Base-by-base conservation (phyloP, 768 basidiomycete species). In the Lactifluus piperatus region DNA sequence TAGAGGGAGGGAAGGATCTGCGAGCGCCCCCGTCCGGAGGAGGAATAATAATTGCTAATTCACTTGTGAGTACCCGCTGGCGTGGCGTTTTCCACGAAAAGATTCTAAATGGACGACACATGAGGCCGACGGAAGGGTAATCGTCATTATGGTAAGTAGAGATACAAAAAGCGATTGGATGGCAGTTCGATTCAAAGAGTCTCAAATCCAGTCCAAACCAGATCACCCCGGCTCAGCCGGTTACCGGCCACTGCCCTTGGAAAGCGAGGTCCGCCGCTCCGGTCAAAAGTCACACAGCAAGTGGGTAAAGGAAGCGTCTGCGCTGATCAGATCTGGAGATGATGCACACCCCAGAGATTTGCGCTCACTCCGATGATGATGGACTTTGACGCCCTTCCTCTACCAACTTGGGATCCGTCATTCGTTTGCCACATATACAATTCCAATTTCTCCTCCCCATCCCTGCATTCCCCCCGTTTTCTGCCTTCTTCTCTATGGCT, bases 41-140 rank as follows among this genome's bases (percentile, higher is more conserved):
- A 54, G 58, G 62, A 20, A 61, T 61, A 41, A 56, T 61, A 61
- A 56, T 61, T 56, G 60, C 60, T 61, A 61, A 56, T 61, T 56
- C 54, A 54, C 49, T 36, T 32, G 27, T 26, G 54, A 49, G 34
- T 46, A 41, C 36, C 61, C 62, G 58, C 59, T 60, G 62, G 62
- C 53, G 58, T 63, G 62, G 62, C 62, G 58, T 61, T 61, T 63
- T 63, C 62, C 62, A 63, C 62, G 61, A 53, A 51, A 37, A 53
- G 22, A 49, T 44, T 60, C 51, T 60, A 54, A 52, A 54, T 26
- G 52, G 59, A 60, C 27, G 36, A 13, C 49, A 56, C 60, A 61
- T 61, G 60, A 61, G 54, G 60, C 60, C 54, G 60, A 45, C 60
- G 60, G 60, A 56, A 61, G 36, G 48, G 54, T 29, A 49, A 49